Conservation (phyloP, 192 early-diverging fungal genomes). For the Coemansia sp. region DNA sequence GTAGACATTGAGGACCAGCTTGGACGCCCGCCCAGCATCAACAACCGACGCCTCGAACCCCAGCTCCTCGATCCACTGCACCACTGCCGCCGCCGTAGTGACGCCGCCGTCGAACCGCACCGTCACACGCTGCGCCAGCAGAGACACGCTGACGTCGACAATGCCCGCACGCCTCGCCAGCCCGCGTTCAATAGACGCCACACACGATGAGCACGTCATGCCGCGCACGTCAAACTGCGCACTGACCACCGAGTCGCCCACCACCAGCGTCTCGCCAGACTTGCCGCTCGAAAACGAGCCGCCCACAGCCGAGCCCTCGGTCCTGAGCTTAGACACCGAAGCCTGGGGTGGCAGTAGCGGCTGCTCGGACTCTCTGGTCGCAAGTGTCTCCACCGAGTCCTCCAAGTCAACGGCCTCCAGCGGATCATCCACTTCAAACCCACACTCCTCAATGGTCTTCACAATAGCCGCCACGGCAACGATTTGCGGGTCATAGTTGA, state of each 20-base stretch:
- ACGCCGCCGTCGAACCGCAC: slow-evolving; percentile 65
- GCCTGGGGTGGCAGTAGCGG: not conserved
- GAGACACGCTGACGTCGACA: slow-evolving; percentile 74
- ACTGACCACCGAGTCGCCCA: slow-evolving; percentile 13
- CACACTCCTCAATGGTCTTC: slow-evolving; percentile 67
- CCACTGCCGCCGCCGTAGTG: slow-evolving; percentile 58
- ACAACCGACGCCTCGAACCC: slow-evolving; percentile 74
- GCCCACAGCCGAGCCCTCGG: slow-evolving; percentile 25
- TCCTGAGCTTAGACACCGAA: not conserved
- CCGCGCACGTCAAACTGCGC: slow-evolving; percentile 75
- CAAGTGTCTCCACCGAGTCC: slow-evolving; percentile 1
- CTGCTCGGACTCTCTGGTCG: not conserved
- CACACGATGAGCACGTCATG: slow-evolving; percentile 97
- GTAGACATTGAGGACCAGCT: slow-evolving; percentile 76
- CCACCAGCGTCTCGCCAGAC: slow-evolving; percentile 43
- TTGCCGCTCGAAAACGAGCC: slow-evolving; percentile 55
- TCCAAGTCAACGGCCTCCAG: not conserved
- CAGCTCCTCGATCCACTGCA: slow-evolving; percentile 67
- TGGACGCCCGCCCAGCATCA: slow-evolving; percentile 36
- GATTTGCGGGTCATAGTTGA: slow-evolving; percentile 55
- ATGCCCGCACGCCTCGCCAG: slow-evolving; percentile 66
- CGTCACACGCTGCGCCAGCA: slow-evolving; percentile 81
- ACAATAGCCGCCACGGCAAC: slow-evolving; percentile 16
- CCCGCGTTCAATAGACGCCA: slow-evolving; percentile 78
- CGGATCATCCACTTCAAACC: slow-evolving; percentile 52